Base-by-base conservation (phyloP, 306 rosid species). In the Cercis canadensis region DNA sequence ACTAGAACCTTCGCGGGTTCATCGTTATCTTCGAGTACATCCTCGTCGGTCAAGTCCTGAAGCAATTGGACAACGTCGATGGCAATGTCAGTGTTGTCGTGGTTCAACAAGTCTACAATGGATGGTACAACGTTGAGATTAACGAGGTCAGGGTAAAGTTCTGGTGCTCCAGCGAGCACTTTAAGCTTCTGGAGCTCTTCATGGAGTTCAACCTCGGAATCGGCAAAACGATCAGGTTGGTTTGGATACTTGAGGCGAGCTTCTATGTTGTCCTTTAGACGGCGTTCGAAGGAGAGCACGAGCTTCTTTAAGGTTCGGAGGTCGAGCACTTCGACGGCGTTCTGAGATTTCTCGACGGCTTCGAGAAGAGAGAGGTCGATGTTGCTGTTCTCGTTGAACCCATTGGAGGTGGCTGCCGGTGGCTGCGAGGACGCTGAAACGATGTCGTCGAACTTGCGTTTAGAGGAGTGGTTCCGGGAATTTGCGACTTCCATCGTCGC, bases 191-290 rank as follows among this genome's bases (percentile, higher is more conserved):
- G 93, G 0, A 93, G 88, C 73, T 93, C 98, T 11, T 93, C 98
- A 49, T 93, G 97, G 76, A 93, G 98, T 21, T 90, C 97, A 36
- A 93, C 24, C 67, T 93, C 98, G 11, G 98, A 93, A 69, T 93
- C 98, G 62, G 96, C 92, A 34, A 93, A 93, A 0, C 92, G 92
- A 3, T 89, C 96, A 32, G 98, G 98, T 16, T 93, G 93, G 71
- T 87, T 84, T 1, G 96, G 90, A 76, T 87, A 87, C 69, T 93
- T 93, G 77, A 93, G 96, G 13, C 98, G 89, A 29, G 97, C 96
- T 47, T 86, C 96, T 51, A 91, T 88, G 86, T 93, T 93, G 47
- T 93, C 98, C 53, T 82, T 88, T 65, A 90, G 87, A 24, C 92
- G 93, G 32, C 98, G 97, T 71, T 93, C 98, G 76, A 93, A 93